A percentile compares a stretch with the other conserved stretches of the same genome.
phyloP scores from a whole-genome alignment of 2,329 filamentous ascomycete genomes.

The Acrocalymma vagum region DNA sequence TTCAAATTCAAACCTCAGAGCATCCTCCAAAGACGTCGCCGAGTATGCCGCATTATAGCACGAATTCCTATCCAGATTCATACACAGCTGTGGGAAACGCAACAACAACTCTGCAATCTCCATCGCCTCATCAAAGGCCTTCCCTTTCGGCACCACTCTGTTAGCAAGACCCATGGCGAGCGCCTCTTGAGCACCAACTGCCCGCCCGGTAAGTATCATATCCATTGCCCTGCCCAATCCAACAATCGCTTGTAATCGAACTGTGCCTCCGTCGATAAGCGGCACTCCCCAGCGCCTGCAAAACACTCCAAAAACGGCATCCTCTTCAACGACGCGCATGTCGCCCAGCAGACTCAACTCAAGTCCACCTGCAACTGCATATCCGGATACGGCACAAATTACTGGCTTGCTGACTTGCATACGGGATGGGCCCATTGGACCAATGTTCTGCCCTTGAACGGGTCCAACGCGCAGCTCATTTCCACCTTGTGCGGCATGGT shows the following conservation, averaged over 20 bases:
- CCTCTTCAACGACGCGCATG: conserved; percentile 62
- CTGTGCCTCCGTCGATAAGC: conserved; percentile 62
- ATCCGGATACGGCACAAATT: conserved; percentile 60
- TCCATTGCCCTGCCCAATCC: conserved; percentile 64
- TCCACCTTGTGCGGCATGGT: conserved; percentile 47
- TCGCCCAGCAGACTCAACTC: conserved; percentile 64
- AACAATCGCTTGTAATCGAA: conserved; percentile 60
- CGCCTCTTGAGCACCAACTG: conserved; percentile 60
- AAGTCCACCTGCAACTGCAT: conserved; percentile 64
- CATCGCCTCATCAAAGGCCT: conserved; percentile 55
- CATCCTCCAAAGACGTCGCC: conserved; percentile 60
- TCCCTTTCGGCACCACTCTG: conserved; percentile 60
- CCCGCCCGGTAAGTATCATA: conserved; percentile 64
- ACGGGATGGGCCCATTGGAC: conserved; percentile 62
- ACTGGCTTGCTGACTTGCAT: conserved; percentile 62
- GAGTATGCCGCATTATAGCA: conserved; percentile 61
- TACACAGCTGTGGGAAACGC: conserved; percentile 60
- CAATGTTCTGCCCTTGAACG: conserved; percentile 50
- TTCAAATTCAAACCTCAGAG: conserved; percentile 58
- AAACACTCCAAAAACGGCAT: conserved; percentile 64
- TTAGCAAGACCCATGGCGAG: conserved; percentile 62
- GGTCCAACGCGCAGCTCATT: conserved; percentile 34
- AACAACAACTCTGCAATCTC: conserved; percentile 58
- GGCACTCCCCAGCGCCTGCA: conserved; percentile 63
- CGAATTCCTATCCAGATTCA: conserved; percentile 60